Conservation (phyloP, 1,139 yeast genomes). For the Suhomyces yuchorum region DNA sequence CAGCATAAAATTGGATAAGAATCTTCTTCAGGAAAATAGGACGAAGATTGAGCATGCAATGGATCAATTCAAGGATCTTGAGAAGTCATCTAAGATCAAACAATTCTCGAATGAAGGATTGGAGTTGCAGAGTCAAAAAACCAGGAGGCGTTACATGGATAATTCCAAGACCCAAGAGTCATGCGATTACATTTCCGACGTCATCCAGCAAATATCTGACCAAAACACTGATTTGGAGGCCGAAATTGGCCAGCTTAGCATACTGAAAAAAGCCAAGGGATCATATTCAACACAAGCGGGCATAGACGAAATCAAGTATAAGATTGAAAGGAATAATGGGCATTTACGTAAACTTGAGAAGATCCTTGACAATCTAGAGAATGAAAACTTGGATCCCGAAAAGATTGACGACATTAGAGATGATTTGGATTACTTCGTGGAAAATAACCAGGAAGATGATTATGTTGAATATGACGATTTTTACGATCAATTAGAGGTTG, state of each 20-base stretch:
- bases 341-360: conserved; percentile 80
- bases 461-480: conserved; percentile 94
- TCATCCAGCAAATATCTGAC: conserved; percentile 79
- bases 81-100: conserved; percentile 91
- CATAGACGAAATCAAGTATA: conserved; percentile 63
- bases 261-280: conserved; percentile 54
- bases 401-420: conserved; percentile 80
- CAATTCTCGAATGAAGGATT: conserved; percentile 95
- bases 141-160: conserved; percentile 38
- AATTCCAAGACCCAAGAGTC: conserved; percentile 74
- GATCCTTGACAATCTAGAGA: conserved; percentile 75
- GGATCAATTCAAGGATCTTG: conserved; percentile 96
- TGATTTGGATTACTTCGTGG: conserved; percentile 91
- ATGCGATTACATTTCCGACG: conserved; percentile 67
- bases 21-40: conserved; percentile 72
- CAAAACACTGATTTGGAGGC: conserved; percentile 83
- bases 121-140: conserved; percentile 58
- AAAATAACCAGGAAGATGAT: conserved; percentile 93
- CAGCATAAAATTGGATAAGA: conserved; percentile 88
- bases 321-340: conserved; percentile 73
- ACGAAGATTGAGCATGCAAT: conserved; percentile 85
- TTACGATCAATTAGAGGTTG: conserved; percentile 82
- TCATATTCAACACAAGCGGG: conserved; percentile 47
- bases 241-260: conserved; percentile 60
- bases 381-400: conserved; percentile 81